A percentile compares a stretch with the other conserved stretches of the same genome.
Evolutionary conservation across 2,329 filamentous ascomycete genomes (phyloP).

Genomic region (Coniella vitis): DNA sequence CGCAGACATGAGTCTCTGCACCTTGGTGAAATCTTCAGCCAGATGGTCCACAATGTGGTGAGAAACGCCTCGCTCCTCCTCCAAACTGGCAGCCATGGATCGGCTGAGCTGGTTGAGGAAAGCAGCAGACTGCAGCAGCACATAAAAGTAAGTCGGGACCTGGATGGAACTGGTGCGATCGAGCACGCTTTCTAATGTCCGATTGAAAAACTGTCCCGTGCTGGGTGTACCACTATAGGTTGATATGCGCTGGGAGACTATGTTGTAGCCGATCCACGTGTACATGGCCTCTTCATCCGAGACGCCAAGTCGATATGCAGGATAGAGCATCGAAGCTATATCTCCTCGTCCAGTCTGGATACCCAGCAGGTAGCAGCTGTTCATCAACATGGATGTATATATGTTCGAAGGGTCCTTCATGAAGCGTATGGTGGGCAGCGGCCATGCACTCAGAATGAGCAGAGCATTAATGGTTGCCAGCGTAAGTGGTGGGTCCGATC

Average conservation of each 20-base stretch:
- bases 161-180: conserved; percentile 31
- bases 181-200: conserved; percentile 40
- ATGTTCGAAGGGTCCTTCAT: conserved; percentile 43
- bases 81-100: conserved; percentile 40
- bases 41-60: conserved; percentile 40
- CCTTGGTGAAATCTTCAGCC: conserved; percentile 46
- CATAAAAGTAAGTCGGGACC: conserved; percentile 37
- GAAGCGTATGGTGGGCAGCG: conserved; percentile 44
- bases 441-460: conserved; percentile 45
- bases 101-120: conserved; percentile 44
- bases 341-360: conserved; percentile 47
- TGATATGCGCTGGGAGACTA: conserved; percentile 39
- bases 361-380: conserved; percentile 41
- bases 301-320: conserved; percentile 34
- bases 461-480: conserved; percentile 45
- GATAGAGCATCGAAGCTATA: conserved; percentile 41
- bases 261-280: conserved; percentile 48
- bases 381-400: conserved; percentile 40
- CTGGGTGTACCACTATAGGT: conserved; percentile 40
- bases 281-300: conserved; percentile 46
- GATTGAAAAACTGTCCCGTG: conserved; percentile 38
- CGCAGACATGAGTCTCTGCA: conserved; percentile 38
- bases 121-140: conserved; percentile 43
- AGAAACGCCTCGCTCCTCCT: conserved; percentile 39
- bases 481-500: conserved; percentile 33